Percentiles rank a stretch among this genome's conserved stretches.
These are phyloP conservation scores for Citrus inodora DNA, from an alignment of 345 rosid species.

Conservation along the genomic window DNA sequence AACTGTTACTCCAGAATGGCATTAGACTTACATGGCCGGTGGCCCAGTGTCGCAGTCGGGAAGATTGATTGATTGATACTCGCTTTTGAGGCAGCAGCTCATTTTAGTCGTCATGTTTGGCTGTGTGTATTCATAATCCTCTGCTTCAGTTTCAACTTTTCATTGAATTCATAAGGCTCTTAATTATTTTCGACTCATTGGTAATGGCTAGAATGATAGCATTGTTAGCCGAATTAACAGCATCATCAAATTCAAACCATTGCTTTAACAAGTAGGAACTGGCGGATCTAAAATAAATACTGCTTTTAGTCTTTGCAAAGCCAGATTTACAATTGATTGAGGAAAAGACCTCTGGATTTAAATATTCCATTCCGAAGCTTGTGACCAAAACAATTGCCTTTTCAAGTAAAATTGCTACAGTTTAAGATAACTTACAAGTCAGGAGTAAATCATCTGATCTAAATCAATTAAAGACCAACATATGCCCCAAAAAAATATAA, in stretches of 20 bases:
- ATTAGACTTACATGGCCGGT: too few relatives aligned
- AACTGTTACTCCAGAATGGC: too few relatives aligned
- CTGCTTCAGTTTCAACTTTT: too few relatives aligned
- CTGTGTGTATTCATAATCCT: too few relatives aligned
- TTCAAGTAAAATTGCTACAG: slow-evolving; percentile 9
- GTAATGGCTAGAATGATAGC: background rate
- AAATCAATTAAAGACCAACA: slow-evolving; percentile 6
- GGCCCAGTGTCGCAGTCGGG: too few relatives aligned
- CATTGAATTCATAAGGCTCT: background rate
- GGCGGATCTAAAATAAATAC: background rate
- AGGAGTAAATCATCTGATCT: slow-evolving; percentile 20
- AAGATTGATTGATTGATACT: too few relatives aligned
- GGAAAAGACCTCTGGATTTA: background rate
- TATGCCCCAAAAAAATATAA: background rate
- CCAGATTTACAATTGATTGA: background rate
- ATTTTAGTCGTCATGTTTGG: too few relatives aligned
- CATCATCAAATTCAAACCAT: background rate
- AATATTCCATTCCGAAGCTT: background rate
- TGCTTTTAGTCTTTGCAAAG: background rate
- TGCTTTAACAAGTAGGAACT: background rate
- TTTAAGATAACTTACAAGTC: slow-evolving; percentile 23
- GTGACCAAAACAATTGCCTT: background rate
- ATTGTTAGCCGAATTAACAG: background rate
- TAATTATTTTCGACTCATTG: background rate
- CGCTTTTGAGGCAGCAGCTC: too few relatives aligned